These are phyloP conservation scores for Elaeis guineensis DNA, from an alignment of 176 grass and related monocot genomes.

Conservation along the genomic window DNA sequence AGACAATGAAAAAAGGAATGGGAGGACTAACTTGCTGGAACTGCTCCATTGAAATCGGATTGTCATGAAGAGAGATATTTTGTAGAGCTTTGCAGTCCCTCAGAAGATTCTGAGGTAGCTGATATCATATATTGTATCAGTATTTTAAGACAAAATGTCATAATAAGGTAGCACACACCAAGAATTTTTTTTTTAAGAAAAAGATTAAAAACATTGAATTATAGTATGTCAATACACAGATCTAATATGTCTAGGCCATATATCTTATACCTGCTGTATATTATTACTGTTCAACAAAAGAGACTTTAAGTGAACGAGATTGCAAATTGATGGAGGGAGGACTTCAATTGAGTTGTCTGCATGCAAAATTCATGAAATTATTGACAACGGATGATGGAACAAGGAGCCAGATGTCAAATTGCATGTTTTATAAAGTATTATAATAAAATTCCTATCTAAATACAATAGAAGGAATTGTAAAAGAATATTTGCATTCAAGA, in stretches of 20 bases:
- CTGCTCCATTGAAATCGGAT: conserved; percentile 71
- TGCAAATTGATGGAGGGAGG: conserved; percentile 61
- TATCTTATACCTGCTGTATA: conserved; percentile 53
- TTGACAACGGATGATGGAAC: background rate
- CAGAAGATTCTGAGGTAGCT: conserved; percentile 74
- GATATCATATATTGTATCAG: conserved; percentile 14
- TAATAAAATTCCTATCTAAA: no score
- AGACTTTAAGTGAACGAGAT: conserved; percentile 67
- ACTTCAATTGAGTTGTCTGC: conserved; percentile 76
- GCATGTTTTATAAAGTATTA: no score
- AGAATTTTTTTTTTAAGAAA: no score
- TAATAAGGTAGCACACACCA: no score
- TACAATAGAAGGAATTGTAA: no score
- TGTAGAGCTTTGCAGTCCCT: conserved; percentile 83
- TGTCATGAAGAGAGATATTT: conserved; percentile 71
- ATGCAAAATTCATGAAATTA: background rate
- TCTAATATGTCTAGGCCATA: no score
- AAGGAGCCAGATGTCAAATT: no score
- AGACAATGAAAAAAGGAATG: no score
- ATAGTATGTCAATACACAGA: no score
- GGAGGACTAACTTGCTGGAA: conserved; percentile 61
- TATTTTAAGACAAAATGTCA: background rate
- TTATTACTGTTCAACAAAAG: conserved; percentile 68
- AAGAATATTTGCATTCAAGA: no score
- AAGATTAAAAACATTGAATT: no score